phyloP scores from a whole-genome alignment of 257 asterid species.

The Prunella vulgaris region DNA sequence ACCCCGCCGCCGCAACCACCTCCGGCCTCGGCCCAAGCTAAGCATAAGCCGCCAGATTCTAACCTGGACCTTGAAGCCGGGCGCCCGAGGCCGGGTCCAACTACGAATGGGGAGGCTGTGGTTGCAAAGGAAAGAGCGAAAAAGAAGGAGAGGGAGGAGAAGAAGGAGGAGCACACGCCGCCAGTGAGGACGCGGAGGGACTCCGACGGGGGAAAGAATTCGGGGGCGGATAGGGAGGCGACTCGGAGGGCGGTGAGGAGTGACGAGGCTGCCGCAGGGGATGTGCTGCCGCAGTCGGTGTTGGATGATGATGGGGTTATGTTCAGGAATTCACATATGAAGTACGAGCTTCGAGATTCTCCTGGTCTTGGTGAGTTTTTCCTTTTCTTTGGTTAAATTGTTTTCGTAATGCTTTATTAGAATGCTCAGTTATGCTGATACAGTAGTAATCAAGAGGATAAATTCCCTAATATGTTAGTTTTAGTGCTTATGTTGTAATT shows the following conservation, averaged over 20 bases:
- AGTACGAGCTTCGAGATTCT: slow-evolving; percentile 82
- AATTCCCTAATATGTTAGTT: neutral
- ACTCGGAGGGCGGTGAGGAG: slow-evolving; percentile 47
- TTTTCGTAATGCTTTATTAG: neutral
- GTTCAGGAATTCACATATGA: slow-evolving; percentile 77
- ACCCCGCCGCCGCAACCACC: slow-evolving; percentile 33
- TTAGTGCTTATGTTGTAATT: neutral
- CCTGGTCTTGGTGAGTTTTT: slow-evolving; percentile 85
- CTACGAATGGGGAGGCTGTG: slow-evolving; percentile 55
- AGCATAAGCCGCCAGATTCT: slow-evolving; percentile 32
- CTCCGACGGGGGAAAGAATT: slow-evolving; percentile 64
- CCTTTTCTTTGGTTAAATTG: neutral
- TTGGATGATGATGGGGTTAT: slow-evolving; percentile 70
- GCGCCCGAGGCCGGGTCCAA: slow-evolving; percentile 45
- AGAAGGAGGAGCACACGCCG: slow-evolving; percentile 34
- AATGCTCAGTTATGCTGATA: neutral
- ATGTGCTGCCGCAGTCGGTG: slow-evolving; percentile 54
- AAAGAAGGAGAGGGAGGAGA: slow-evolving; percentile 41
- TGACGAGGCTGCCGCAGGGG: slow-evolving; percentile 49
- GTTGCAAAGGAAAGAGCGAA: slow-evolving; percentile 35
- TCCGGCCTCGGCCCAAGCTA: slow-evolving; percentile 27
- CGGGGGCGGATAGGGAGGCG: slow-evolving; percentile 33
- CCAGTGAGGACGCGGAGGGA: slow-evolving; percentile 83
- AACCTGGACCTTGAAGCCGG: slow-evolving; percentile 72
- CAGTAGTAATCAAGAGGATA: neutral